These are phyloP conservation scores for Lactarius psammicola DNA, from an alignment of 768 basidiomycete genomes.

Conservation along the genomic window DNA sequence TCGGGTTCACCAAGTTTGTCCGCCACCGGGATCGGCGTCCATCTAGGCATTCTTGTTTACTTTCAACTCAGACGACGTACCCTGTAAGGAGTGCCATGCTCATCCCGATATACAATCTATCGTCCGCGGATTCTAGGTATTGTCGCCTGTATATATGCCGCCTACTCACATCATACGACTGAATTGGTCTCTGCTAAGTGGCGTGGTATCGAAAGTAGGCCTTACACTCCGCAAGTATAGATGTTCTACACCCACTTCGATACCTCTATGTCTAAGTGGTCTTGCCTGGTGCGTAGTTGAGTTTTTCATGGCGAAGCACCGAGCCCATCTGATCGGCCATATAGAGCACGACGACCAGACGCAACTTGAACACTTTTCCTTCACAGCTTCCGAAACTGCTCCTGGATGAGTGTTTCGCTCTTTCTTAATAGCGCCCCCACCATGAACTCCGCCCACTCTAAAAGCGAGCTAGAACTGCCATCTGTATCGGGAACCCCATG, in stretches of 20 bases:
- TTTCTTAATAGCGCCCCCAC: not conserved
- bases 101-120: no score
- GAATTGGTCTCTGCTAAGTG: not conserved
- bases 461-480: not conserved
- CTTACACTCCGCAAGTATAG: not conserved
- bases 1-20: no score
- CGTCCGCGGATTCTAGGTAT: not conserved
- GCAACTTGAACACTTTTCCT: not conserved
- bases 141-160: not conserved
- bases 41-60: no score
- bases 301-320: not conserved
- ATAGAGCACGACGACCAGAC: not conserved
- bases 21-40: no score
- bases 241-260: not conserved
- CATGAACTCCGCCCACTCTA: not conserved
- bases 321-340: not conserved
- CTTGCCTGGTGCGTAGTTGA: not conserved
- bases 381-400: not conserved
- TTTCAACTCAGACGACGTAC: not conserved
- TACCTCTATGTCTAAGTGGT: not conserved
- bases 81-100: not conserved
- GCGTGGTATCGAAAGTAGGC: not conserved
- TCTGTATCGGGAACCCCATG: not conserved
- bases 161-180: not conserved
- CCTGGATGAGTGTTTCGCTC: not conserved